These are phyloP conservation scores for Atractiella rhizophila DNA, from an alignment of 768 basidiomycete species.

Conservation along the genomic window DNA sequence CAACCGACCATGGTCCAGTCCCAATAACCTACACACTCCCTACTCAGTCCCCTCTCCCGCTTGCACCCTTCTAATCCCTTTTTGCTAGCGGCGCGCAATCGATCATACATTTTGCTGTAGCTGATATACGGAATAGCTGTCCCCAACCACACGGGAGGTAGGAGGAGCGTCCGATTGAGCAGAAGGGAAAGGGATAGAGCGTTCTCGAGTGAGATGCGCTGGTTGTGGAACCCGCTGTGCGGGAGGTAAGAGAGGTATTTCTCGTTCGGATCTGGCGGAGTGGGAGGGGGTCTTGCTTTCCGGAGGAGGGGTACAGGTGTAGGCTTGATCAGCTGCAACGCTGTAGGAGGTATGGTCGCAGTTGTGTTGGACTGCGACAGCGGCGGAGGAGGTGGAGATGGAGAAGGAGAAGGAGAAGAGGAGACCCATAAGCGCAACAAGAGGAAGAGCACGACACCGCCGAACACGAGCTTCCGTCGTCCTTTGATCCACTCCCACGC, in stretches of 20 bases:
- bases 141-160: slow-evolving; percentile 51
- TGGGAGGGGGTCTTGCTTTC: no score
- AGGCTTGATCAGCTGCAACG: no score
- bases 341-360: no score
- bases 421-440: no score
- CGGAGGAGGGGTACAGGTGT: no score
- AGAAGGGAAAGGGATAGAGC: slow-evolving; percentile 44
- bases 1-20: slow-evolving; percentile 42
- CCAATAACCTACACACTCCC: slow-evolving; percentile 38
- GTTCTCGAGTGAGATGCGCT: slow-evolving; percentile 65
- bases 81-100: slow-evolving; percentile 28
- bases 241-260: slow-evolving; percentile 49
- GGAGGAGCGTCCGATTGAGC: slow-evolving; percentile 49
- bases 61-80: slow-evolving; percentile 14
- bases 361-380: no score
- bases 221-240: slow-evolving; percentile 63
- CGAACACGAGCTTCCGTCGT: no score
- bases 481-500: no score
- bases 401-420: no score
- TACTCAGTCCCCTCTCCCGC: slow-evolving; percentile 26
- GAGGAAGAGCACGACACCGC: no score
- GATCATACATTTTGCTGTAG: slow-evolving; percentile 29
- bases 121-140: slow-evolving; percentile 36
- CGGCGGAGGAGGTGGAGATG: no score
- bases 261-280: slow-evolving; percentile 21